phyloP scores from a whole-genome alignment of 2,329 filamentous ascomycete genomes.

The Xylaria sp. region DNA sequence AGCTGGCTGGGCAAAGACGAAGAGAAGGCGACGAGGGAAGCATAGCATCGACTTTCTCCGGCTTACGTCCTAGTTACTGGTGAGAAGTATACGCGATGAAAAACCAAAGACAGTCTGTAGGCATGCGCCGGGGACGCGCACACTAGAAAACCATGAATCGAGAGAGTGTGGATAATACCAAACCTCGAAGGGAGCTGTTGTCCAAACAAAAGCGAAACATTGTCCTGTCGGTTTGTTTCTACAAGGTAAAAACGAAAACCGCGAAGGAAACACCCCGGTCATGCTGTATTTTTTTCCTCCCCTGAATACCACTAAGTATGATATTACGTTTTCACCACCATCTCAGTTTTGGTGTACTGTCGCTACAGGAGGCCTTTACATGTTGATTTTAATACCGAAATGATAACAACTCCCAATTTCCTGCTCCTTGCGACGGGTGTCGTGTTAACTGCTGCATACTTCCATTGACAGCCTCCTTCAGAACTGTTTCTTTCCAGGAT shows the following conservation, averaged over 20 bases:
- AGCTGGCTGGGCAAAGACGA: conserved; percentile 67
- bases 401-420: not conserved
- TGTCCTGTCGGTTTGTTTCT: not conserved
- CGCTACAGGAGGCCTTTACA: too few species aligned
- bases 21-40: conserved; percentile 55
- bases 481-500: too few species aligned
- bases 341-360: too few species aligned
- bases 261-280: not conserved
- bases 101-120: conserved; percentile 9
- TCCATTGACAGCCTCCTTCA: too few species aligned
- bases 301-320: not conserved
- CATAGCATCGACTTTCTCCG: conserved; percentile 51
- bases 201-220: not conserved
- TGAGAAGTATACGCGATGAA: conserved; percentile 30
- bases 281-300: not conserved
- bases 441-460: too few species aligned
- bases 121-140: conserved; percentile 6
- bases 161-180: conserved; percentile 5
- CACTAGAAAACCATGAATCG: conserved; percentile 15
- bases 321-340: not conserved
- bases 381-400: not conserved
- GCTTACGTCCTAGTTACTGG: conserved; percentile 57
- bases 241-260: not conserved
- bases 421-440: too few species aligned
- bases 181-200: conserved; percentile 8